Evolutionary conservation across 2,329 filamentous ascomycete species (phyloP), one percentile per base, ranked within the genome.

Genomic region (Colletotrichum melonis): DNA sequence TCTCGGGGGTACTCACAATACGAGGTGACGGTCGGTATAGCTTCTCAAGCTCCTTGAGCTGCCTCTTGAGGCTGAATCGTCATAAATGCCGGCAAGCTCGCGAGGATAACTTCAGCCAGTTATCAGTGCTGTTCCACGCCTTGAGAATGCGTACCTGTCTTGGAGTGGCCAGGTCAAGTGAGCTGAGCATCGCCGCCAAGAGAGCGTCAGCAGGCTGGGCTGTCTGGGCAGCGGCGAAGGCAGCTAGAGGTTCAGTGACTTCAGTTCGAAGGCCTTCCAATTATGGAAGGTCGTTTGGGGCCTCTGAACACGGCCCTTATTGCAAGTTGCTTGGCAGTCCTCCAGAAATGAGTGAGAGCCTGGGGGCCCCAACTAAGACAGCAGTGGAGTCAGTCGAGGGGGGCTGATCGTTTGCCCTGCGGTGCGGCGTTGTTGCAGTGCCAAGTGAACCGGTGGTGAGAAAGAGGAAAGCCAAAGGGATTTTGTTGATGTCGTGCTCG

Each of bases 401-500:
- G 52, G 62, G 49, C 12, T 55, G 49, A 16, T 59, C 26, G 16
- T 58, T 49, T 59, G 64, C 38, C 55, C 55, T 67, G 55, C 26
- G 26, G 19, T 68, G 24, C 52, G 32, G 63, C 8, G 52, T 30
- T 19, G 58, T 46, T 52, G 67, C 65, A 69, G n/a, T 38, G 70
- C 70, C 70, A 73, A 73, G 60, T 58, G 28, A 35, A 26, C 46
- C 16, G 35, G 19, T 52, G 22, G 9, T 54, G 22, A 35, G 42
- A 57, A 57, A 38, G 28, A 55, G 42, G 30, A 35, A 57, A 60
- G 35, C 32, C 46, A 64, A 22, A 70, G 22, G 56, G 26, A 55
- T 63, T 59, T 65, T 60, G 56, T 56, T 35, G 49, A 73, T 73
- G 70, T 69, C 70, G 70, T 73, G 70, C 59, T 73, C 56, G 26